Evolutionary conservation across 345 rosid species (phyloP).

Genomic region (Euclidium syriacum): DNA sequence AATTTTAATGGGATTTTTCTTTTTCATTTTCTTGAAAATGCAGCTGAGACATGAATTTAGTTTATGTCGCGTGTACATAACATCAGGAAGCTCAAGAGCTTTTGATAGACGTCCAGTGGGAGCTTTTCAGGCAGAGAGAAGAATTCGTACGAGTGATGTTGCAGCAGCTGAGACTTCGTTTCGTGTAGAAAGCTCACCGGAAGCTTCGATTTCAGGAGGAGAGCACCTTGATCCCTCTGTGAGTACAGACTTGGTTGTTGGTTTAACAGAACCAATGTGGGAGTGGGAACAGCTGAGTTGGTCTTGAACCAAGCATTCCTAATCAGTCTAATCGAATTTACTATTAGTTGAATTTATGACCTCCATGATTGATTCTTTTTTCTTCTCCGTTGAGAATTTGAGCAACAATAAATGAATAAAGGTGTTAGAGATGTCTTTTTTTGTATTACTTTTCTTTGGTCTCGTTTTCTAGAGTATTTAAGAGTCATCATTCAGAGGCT

Average conservation of each 20-base stretch:
- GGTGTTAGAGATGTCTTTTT: neutral
- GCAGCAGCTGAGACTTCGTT: constrained; percentile 29
- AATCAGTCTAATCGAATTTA: neutral
- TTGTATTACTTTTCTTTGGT: neutral
- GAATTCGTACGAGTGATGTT: constrained; percentile 22
- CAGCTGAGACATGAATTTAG: constrained; percentile 82
- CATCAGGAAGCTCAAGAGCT: constrained; percentile 69
- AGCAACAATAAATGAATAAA: constrained; percentile 7
- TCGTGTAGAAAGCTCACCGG: constrained; percentile 39
- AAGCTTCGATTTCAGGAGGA: constrained; percentile 42
- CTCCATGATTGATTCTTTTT: neutral
- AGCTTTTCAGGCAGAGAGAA: constrained; percentile 23
- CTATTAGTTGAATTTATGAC: neutral
- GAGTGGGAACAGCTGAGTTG: constrained; percentile 55
- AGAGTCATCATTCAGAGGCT: neutral
- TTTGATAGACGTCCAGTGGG: constrained; percentile 87
- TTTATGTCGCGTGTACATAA: constrained; percentile 75
- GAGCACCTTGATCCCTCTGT: constrained; percentile 34
- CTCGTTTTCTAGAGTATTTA: neutral
- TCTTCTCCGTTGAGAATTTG: neutral
- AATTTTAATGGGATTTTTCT: neutral
- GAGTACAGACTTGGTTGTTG: constrained; percentile 28
- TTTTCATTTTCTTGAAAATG: constrained; percentile 25
- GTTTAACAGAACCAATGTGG: constrained; percentile 35
- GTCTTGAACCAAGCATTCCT: constrained; percentile 28